phyloP scores from a whole-genome alignment of 139 green algal species.

The Marvania coccoides region DNA sequence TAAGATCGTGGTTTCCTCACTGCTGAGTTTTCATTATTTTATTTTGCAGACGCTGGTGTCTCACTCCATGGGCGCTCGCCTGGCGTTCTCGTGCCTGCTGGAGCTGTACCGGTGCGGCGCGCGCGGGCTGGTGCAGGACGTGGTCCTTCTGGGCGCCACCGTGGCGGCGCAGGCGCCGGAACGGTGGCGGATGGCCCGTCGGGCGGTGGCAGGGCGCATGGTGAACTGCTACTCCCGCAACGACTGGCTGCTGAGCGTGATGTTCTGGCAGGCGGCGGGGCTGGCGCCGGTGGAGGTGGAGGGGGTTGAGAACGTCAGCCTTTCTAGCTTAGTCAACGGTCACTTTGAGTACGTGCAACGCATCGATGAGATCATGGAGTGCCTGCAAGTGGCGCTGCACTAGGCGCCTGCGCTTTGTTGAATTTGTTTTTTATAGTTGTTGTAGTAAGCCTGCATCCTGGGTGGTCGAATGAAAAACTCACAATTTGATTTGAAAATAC shows the following conservation, averaged over 20 bases:
- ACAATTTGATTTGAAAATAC: no score
- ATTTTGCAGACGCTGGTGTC: slow-evolving; percentile 14
- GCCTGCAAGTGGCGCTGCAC: neutral
- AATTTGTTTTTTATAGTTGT: no score
- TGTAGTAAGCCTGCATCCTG: no score
- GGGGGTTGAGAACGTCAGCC: slow-evolving; percentile 71
- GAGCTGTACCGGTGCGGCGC: slow-evolving; percentile 49
- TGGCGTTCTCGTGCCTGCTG: slow-evolving; percentile 75
- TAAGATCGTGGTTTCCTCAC: neutral
- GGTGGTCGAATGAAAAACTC: no score
- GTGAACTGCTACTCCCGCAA: slow-evolving; percentile 70
- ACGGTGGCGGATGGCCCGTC: slow-evolving; percentile 49
- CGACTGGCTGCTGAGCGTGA: slow-evolving; percentile 75
- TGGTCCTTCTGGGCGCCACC: slow-evolving; percentile 66
- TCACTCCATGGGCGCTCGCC: slow-evolving; percentile 48
- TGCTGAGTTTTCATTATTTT: no score
- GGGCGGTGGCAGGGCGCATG: slow-evolving; percentile 61
- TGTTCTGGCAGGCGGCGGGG: slow-evolving; percentile 32
- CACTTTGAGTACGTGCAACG: slow-evolving; percentile 55
- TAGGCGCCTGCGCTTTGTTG: no score
- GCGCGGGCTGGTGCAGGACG: slow-evolving; percentile 34
- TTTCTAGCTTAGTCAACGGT: slow-evolving; percentile 40
- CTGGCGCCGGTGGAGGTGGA: slow-evolving; percentile 34
- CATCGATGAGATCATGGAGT: slow-evolving; percentile 46
- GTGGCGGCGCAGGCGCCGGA: slow-evolving; percentile 37